Evolutionary conservation across 2,329 filamentous ascomycete species (phyloP).

Genomic region (Furcasterigmium sp.): DNA sequence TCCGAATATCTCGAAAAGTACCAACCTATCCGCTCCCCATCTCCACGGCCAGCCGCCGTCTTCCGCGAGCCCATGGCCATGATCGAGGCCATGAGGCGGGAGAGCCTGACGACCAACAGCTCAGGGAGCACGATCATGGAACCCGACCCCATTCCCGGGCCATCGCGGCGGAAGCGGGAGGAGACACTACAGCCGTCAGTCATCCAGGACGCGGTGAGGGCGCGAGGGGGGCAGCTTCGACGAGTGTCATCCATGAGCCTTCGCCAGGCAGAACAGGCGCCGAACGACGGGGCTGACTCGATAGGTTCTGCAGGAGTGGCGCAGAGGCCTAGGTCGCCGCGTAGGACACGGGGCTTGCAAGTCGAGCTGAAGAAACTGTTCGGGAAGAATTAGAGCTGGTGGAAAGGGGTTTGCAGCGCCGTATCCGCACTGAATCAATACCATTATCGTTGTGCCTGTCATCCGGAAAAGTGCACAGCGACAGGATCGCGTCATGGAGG

Average conservation of each 20-base stretch:
- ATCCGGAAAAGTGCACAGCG: conserved; percentile 1
- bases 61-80: not conserved
- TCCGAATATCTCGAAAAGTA: conserved; percentile 29
- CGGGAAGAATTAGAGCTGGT: conserved; percentile 3
- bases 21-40: conserved; percentile 15
- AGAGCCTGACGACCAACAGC: not conserved
- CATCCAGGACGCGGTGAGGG: not conserved
- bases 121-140: not conserved
- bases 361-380: conserved; percentile 8
- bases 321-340: not conserved
- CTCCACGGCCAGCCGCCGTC: not conserved
- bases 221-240: not conserved
- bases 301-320: not conserved
- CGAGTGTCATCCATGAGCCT: not conserved
- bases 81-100: conserved; percentile 2
- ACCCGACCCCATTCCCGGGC: not conserved
- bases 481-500: too few species aligned
- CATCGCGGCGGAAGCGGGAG: not conserved
- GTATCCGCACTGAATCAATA: not conserved
- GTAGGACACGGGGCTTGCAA: conserved; percentile 5
- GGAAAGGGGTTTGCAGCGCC: too few species aligned
- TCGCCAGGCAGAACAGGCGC: not conserved
- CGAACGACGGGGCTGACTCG: conserved; percentile 8
- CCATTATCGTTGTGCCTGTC: conserved; percentile 2
- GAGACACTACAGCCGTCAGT: not conserved